These are phyloP conservation scores for Coemansia sp. DNA, from an alignment of 192 early-diverging fungal species.

Conservation along the genomic window DNA sequence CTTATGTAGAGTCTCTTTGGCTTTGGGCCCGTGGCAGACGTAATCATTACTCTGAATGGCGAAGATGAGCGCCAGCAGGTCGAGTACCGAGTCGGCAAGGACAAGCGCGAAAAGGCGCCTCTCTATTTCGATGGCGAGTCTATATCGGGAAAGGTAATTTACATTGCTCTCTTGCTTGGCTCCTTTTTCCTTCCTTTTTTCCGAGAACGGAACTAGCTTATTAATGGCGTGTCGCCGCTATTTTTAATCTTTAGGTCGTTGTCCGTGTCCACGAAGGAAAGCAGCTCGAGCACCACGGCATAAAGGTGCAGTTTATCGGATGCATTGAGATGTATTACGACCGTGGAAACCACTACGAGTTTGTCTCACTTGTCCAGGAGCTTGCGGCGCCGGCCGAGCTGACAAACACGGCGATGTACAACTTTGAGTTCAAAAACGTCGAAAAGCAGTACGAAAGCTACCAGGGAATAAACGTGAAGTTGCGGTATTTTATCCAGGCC, in stretches of 20 bases:
- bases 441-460: conserved; percentile 99
- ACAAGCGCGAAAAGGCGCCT: conserved; percentile 86
- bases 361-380: conserved; percentile 89
- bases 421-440: conserved; percentile 99
- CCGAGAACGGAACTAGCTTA: too few species aligned
- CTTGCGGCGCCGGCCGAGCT: conserved; percentile 93
- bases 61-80: conserved; percentile 90
- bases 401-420: conserved; percentile 71
- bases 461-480: conserved; percentile 96
- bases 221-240: too few species aligned
- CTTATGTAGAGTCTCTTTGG: conserved; percentile 64
- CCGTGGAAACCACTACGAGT: conserved; percentile 92
- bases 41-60: conserved; percentile 76
- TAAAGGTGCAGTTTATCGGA: conserved; percentile 99
- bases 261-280: conserved; percentile 74
- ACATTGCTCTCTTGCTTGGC: too few species aligned
- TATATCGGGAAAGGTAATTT: conserved; percentile 85
- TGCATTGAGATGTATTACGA: conserved; percentile 96
- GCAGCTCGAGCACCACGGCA: conserved; percentile 94
- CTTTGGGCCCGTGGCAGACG: conserved; percentile 79
- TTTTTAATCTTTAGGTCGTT: conserved; percentile 25
- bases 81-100: conserved; percentile 91
- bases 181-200: too few species aligned
- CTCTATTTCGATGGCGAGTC: conserved; percentile 96
- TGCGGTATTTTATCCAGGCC: conserved; percentile 95